A percentile compares a stretch with the other conserved stretches of the same genome.
These are phyloP conservation scores for Tillandsia leiboldiana DNA, from an alignment of 176 grass and related monocot genomes.

Conservation along the genomic window DNA sequence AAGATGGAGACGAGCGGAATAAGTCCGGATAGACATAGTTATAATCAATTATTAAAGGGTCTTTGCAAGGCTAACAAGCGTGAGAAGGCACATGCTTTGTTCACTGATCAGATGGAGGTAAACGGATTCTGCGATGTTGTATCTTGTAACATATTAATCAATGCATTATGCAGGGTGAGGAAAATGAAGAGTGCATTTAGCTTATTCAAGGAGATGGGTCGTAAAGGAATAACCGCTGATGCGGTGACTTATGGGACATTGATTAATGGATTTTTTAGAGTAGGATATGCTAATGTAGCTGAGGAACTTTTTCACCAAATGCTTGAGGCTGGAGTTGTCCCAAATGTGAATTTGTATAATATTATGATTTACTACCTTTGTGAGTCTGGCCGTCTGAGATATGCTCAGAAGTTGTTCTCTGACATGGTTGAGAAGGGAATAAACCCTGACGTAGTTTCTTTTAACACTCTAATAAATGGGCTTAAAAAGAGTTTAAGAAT, in stretches of 20 bases:
- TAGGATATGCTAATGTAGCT: constrained; percentile 39
- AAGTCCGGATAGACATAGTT: constrained; percentile 57
- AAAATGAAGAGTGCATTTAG: constrained; percentile 44
- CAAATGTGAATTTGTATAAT: constrained; percentile 56
- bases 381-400: constrained; percentile 36
- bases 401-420: constrained; percentile 41
- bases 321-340: constrained; percentile 36
- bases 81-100: constrained; percentile 53
- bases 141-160: constrained; percentile 67
- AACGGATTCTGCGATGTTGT: constrained; percentile 56
- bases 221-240: constrained; percentile 59
- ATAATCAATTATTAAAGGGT: constrained; percentile 65
- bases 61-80: constrained; percentile 55
- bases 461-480: constrained; percentile 45
- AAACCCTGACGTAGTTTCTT: constrained; percentile 47
- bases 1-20: constrained; percentile 43
- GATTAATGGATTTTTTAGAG: constrained; percentile 52
- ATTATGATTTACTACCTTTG: constrained; percentile 62
- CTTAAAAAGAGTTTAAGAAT: constrained; percentile 29
- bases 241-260: constrained; percentile 61
- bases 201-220: constrained; percentile 59
- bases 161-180: constrained; percentile 61
- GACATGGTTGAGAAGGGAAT: constrained; percentile 44
- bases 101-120: constrained; percentile 56
- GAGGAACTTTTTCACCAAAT: constrained; percentile 64